Conservation (phyloP, 164 flowering plant genomes). For the Chimonanthus praecox region DNA sequence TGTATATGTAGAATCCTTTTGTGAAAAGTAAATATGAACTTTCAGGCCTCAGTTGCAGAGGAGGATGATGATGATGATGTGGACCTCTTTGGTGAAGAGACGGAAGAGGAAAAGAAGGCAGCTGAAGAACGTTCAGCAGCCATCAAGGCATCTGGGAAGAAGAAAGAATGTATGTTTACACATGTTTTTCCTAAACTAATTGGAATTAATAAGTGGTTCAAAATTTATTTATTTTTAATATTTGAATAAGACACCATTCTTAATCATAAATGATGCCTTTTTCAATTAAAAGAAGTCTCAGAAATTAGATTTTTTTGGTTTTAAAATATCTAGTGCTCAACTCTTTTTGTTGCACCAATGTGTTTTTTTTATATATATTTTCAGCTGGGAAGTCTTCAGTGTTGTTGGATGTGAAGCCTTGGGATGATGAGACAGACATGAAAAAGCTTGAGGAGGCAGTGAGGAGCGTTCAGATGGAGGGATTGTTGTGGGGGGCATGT, state of each 20-base stretch:
- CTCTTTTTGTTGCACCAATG: background rate
- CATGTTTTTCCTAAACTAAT: background rate
- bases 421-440: slow-evolving; percentile 98
- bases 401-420: slow-evolving; percentile 78
- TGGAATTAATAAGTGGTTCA: background rate
- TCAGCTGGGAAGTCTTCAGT: slow-evolving; percentile 96
- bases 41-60: slow-evolving; percentile 32
- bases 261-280: background rate
- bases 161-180: slow-evolving; percentile 75
- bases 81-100: slow-evolving; percentile 95
- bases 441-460: slow-evolving; percentile 79
- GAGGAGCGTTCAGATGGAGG: slow-evolving; percentile 61
- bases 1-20: background rate
- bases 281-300: background rate
- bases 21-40: background rate
- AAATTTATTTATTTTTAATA: background rate
- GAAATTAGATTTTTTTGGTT: background rate
- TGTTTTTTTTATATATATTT: background rate
- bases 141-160: slow-evolving; percentile 68
- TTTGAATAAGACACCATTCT: too few species aligned
- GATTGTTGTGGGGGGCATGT: slow-evolving; percentile 36
- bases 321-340: background rate
- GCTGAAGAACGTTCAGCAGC: slow-evolving; percentile 90
- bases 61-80: slow-evolving; percentile 82
- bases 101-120: slow-evolving; percentile 96